Base-by-base conservation (phyloP, 495 filamentous ascomycete species). In the Oidiodendron maius region DNA sequence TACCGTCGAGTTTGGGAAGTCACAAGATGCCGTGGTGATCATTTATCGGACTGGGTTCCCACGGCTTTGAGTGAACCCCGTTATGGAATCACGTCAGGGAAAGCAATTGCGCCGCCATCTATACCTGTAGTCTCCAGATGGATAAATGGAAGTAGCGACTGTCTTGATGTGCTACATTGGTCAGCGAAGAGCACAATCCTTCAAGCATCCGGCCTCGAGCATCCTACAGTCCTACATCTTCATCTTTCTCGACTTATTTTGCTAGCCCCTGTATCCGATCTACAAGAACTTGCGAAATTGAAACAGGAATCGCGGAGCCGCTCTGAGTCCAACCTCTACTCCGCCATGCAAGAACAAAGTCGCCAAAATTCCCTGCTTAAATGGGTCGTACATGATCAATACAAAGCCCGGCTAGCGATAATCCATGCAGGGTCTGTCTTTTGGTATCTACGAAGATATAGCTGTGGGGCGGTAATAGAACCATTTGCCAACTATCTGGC, bases 151-250 rank as follows among this genome's bases (percentile, higher is more conserved):
- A 64, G 69, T 10, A 75, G 74, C 38, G 74, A 77, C 50, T 71
- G 69, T 39, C 44, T 77, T 15, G 74, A 77, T 48, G 69, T 75
- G 17, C 62, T 77, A 5, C 74, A 77, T 46, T 77, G 74, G 74
- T 62, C 64, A 11, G 72, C 72, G 18, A 75, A 75, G 42, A 64
- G 61, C 36, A 63, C 63, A 4, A 64, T 71, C 28, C 62, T 64
- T 1, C 64, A 63, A 51, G 62, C 65, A 13, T 59, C 57, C 13
- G 74, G 72, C 11, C 46, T 69, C 21, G 74, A 76, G 45, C 72
- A 72, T 46, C 68, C 74, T 4, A 73, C 69, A 2, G 63, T 76
- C 1, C 44, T 73, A 10, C 70, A 76, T 57, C 66, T 77, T 16
- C 74, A 77, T 47, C 50, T 64, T 1, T 65, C 74, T 10, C 66